These are phyloP conservation scores for Boletus huronensis DNA, from an alignment of 768 basidiomycete species.

Conservation along the genomic window DNA sequence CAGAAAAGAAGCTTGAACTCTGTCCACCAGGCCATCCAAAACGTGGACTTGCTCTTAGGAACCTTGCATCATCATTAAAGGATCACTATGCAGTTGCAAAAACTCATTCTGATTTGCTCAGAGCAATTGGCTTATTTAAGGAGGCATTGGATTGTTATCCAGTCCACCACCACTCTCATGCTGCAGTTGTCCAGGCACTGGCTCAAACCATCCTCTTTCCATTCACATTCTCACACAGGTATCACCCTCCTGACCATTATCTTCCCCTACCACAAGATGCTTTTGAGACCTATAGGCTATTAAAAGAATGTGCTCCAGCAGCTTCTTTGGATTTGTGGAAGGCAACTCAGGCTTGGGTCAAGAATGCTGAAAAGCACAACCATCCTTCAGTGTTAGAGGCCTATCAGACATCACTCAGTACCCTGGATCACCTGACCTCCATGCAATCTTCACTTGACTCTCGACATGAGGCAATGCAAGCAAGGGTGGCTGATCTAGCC, in stretches of 20 bases:
- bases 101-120: too few species aligned
- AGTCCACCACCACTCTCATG: too few species aligned
- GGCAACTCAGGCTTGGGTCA: not conserved
- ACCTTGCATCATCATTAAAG: too few species aligned
- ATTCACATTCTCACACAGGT: too few species aligned
- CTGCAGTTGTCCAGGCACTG: not conserved
- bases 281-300: not conserved
- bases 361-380: not conserved
- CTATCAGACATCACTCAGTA: not conserved
- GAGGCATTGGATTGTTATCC: too few species aligned
- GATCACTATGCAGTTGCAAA: too few species aligned
- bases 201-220: not conserved
- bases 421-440: not conserved
- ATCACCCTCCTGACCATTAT: too few species aligned
- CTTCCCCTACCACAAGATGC: not conserved
- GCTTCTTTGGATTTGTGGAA: not conserved
- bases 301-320: not conserved
- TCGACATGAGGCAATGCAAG: not conserved
- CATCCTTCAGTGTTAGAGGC: not conserved
- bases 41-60: too few species aligned
- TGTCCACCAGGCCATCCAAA: too few species aligned
- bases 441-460: not conserved
- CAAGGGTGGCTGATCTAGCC: not conserved
- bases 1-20: too few species aligned
- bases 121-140: too few species aligned